Percentiles rank a stretch among this genome's conserved stretches.
phyloP scores from a whole-genome alignment of 176 grass and related monocot genomes.

The Phyllostachys edulis region DNA sequence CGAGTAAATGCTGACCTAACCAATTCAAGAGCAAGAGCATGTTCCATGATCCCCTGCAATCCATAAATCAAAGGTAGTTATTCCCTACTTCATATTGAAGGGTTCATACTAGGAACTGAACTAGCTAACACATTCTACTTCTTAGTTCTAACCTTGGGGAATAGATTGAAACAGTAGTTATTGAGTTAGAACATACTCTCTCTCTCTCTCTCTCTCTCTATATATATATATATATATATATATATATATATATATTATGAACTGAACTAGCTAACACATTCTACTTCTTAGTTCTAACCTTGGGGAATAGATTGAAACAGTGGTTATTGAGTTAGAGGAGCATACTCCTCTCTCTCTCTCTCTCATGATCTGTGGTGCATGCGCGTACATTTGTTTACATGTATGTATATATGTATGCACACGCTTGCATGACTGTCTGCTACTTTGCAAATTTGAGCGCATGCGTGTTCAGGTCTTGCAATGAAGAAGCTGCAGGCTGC shows the following conservation, averaged over 20 bases:
- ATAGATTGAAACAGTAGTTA: not conserved
- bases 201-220: not conserved
- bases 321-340: no score
- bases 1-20: slow-evolving; percentile 50
- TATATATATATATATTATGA: no score
- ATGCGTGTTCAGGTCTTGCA: not conserved
- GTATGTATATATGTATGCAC: no score
- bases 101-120: not conserved
- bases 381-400: no score
- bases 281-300: not conserved
- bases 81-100: not conserved
- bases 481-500: not conserved
- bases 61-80: not conserved
- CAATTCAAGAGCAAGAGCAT: slow-evolving; percentile 41
- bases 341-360: no score
- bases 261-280: not conserved
- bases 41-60: slow-evolving; percentile 19
- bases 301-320: not conserved
- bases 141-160: not conserved
- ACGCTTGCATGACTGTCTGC: not conserved
- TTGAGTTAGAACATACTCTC: not conserved
- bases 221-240: no score
- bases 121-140: not conserved
- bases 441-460: not conserved
- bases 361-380: no score